Evolutionary conservation across 352 stramenopile genomes (phyloP).

Genomic region (Globisporangium perplexum): DNA sequence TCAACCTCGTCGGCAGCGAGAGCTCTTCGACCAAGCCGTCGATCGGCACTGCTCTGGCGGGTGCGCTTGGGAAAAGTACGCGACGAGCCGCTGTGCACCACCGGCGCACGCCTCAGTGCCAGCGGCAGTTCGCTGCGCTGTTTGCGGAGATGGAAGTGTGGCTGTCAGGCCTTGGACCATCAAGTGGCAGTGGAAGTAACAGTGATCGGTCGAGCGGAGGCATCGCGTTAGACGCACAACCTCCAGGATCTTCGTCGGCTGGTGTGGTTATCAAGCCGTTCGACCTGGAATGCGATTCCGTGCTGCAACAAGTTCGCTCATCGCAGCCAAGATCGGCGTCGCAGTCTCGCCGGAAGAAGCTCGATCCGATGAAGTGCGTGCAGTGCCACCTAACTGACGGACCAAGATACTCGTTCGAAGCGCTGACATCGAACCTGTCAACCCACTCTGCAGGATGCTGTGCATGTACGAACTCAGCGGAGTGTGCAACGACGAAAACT

Average conservation of each 20-base stretch:
- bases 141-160: constrained; percentile 26
- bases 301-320: constrained; percentile 27
- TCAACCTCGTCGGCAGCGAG: constrained; percentile 3
- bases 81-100: background rate
- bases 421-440: background rate
- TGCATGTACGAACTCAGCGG: constrained; percentile 74
- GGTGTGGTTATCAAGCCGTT: background rate
- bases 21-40: background rate
- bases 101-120: background rate
- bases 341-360: constrained; percentile 12
- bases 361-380: constrained; percentile 58
- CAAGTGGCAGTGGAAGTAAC: background rate
- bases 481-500: constrained; percentile 72
- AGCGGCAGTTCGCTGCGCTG: constrained; percentile 24
- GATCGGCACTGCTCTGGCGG: constrained; percentile 4
- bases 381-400: background rate
- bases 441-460: constrained; percentile 31
- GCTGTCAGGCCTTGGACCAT: constrained; percentile 5
- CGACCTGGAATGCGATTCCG: constrained; percentile 10
- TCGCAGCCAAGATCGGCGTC: background rate
- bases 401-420: background rate
- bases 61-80: background rate
- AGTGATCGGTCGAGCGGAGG: background rate
- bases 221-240: background rate
- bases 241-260: background rate